Percentiles rank a stretch among this genome's conserved stretches.
These are phyloP conservation scores for Zostera marina DNA, from an alignment of 116 monocot species.

Conservation along the genomic window DNA sequence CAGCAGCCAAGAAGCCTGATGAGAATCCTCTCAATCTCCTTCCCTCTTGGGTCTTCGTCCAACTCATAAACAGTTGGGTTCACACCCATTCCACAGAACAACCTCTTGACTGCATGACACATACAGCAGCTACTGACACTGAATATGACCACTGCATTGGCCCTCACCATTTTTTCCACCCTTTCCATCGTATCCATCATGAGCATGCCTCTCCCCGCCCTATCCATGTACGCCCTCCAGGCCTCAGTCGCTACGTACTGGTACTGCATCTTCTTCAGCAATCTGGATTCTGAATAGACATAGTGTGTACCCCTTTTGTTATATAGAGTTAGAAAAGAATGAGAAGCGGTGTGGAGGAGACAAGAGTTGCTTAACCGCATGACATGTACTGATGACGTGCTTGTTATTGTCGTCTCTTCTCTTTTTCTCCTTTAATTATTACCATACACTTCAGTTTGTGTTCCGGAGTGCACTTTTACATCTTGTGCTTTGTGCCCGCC, in stretches of 20 bases:
- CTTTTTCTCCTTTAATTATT: not conserved
- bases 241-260: constrained; percentile 2
- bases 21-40: constrained; percentile 12
- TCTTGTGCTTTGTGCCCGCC: not conserved
- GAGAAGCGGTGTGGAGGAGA: not conserved
- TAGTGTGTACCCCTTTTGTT: not conserved
- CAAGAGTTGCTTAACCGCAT: constrained; percentile 2
- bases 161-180: constrained; percentile 9
- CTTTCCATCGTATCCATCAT: constrained; percentile 7
- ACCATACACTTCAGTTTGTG: too few species aligned
- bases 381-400: constrained; percentile 1
- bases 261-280: constrained; percentile 4
- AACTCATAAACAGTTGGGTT: constrained; percentile 4
- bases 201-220: not conserved
- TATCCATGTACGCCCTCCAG: constrained; percentile 8
- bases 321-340: not conserved
- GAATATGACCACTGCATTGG: constrained; percentile 15
- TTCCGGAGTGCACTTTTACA: not conserved
- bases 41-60: constrained; percentile 9
- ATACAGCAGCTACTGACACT: constrained; percentile 14
- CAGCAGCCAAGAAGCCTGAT: constrained; percentile 4
- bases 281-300: not conserved
- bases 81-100: constrained; percentile 9
- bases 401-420: constrained; percentile 1
- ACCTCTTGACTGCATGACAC: constrained; percentile 15